A percentile compares a stretch with the other conserved stretches of the same genome.
These are phyloP conservation scores for Fusarium nurragi DNA, from an alignment of 2,329 filamentous ascomycete species.

Conservation along the genomic window DNA sequence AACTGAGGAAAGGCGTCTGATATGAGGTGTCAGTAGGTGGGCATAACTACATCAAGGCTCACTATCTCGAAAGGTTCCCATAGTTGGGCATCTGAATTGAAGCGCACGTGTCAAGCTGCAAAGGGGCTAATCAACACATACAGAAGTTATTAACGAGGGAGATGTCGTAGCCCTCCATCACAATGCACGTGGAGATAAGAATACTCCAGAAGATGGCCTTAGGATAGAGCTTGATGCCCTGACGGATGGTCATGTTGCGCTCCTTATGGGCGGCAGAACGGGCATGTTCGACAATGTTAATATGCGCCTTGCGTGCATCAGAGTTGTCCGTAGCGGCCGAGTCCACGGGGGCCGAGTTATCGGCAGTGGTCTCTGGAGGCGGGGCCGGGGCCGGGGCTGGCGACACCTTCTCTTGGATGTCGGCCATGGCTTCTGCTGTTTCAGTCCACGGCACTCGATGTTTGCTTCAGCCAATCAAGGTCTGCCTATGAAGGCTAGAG, in stretches of 20 bases:
- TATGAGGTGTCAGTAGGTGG: slow-evolving; percentile 17
- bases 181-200: slow-evolving; percentile 39
- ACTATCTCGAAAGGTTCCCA: not conserved
- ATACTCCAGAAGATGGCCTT: slow-evolving; percentile 39
- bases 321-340: slow-evolving; percentile 18
- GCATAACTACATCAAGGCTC: not conserved
- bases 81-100: not conserved
- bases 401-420: slow-evolving; percentile 31
- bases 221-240: slow-evolving; percentile 38
- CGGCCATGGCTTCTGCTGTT: slow-evolving; percentile 27
- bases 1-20: slow-evolving; percentile 65
- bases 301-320: slow-evolving; percentile 27
- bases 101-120: not conserved
- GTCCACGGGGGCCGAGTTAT: slow-evolving; percentile 28
- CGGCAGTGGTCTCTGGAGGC: slow-evolving; percentile 27
- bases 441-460: not conserved
- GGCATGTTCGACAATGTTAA: slow-evolving; percentile 37
- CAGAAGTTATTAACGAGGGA: slow-evolving; percentile 40
- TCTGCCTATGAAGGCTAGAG: not conserved
- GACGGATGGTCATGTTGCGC: slow-evolving; percentile 37
- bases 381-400: slow-evolving; percentile 28
- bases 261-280: slow-evolving; percentile 38
- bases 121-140: slow-evolving; percentile 10
- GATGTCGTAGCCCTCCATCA: slow-evolving; percentile 40
- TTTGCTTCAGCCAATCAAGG: not conserved